Evolutionary conservation across 1,284 basidiomycete genomes (phyloP), one percentile per base, ranked within the genome.

Genomic region (Cutaneotrichosporon sp.): DNA sequence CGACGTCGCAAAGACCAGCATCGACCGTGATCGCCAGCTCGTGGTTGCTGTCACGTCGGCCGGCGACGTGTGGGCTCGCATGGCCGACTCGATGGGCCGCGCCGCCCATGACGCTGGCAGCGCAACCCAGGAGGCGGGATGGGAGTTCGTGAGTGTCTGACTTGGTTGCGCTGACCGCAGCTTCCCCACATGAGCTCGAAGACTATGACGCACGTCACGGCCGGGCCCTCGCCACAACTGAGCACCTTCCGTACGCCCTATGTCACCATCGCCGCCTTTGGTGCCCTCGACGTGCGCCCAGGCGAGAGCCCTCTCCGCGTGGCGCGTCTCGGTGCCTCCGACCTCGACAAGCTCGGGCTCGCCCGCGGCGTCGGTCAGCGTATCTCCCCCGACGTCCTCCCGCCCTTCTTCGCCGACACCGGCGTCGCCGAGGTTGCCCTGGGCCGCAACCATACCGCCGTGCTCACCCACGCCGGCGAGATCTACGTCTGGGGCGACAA

Each of bases 401-500:
- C 47, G 9, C 47, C 47, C 14, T 50, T 50, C 47, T 50, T 50
- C 7, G 47, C 47, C 18, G 47, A 50, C 25, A 50, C 47, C 11
- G 47, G 47, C 27, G 47, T 50, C 5, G 47, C 47, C 27, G 13
- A 25, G 8, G 47, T 50, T 14, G 25, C 47, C 3, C 47, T 50
- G 2, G 47, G 47, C 4, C 47, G 47, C 25, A 27, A n/a, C 18
- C 47, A 50, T 14, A 9, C 47, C 13, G 47, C 16, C 7, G 47
- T 50, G 5, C 27, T 50, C 14, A 50, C 47, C 8, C 47, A 50
- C 14, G 47, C 47, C 18, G 47, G 47, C 18, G 47, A 50, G 27
- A 31, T 50, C 20, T 50, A 50, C 27, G 27, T 31, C 47, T 50
- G 47, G 47, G 47, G 47, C 18, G 47, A 50, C 25, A 50, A 50